Evolutionary conservation across 306 rosid species (phyloP), one percentile per base, ranked within the genome.

Genomic region (Arachis hypogaea): DNA sequence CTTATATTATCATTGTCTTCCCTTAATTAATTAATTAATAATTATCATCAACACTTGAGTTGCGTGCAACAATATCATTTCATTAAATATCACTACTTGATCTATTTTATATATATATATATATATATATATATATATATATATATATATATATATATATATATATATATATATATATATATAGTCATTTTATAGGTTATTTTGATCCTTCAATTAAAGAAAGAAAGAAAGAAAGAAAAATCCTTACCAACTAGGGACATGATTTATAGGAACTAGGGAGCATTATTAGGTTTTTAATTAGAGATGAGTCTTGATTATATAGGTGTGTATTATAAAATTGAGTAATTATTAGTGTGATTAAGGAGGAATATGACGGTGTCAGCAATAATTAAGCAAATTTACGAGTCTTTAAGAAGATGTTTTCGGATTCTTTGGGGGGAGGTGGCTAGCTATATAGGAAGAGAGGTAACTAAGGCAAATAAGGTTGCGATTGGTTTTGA

Each of bases 401-500:
- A 57, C 61, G 77, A 56, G 51, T 71, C 68, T 63, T 59, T 59
- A 5, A 46, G 36, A 59, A 79, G 49, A 46, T 46, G 51, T 38
- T 60, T 9, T 81, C 11, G 85, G 79, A 77, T 77, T 77, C 79
- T 66, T 71, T 71, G 14, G 2, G 4, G 46, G 45, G 18, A 41
- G 41, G 38, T 1, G 41, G 61, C 36, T 59, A 47, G 12, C n/a
- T 47, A 47, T 4, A 33, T 6, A 7, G 58, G 58, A n/a, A 52
- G 29, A 61, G 71, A 50, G 52, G 60, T 33, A 73, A 61, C 30
- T 30, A 41, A 2, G 11, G 9, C 1, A 22, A 22, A 22, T 22
- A 22, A 22, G 22, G 22, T 1, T 22, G 22, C 22, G 22, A 0
- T 22, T 22, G 28, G 28, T 22, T 22, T 1, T 22, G 28, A 22